Evolutionary conservation across 306 rosid species (phyloP).

Genomic region (Gillenia trifoliata): DNA sequence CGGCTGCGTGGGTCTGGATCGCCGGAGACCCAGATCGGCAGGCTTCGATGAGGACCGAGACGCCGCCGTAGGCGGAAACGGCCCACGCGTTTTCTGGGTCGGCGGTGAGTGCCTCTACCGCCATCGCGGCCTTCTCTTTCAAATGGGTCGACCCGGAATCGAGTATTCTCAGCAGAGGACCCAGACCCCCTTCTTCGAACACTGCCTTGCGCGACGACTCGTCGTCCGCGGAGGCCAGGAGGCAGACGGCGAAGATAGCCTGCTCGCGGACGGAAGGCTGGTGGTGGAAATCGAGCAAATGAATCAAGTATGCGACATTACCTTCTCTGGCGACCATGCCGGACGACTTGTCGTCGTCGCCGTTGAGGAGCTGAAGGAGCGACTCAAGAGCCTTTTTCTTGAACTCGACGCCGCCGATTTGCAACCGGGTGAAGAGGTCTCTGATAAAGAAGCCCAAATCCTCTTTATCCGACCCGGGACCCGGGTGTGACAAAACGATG

Average conservation of each 20-base stretch:
- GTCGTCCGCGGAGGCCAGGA: constrained; percentile 37
- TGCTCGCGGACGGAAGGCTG: constrained; percentile 37
- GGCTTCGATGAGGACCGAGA: constrained; percentile 36
- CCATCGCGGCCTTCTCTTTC: constrained; percentile 44
- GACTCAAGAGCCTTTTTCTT: constrained; percentile 53
- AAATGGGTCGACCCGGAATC: constrained; percentile 34
- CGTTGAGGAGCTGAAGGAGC: constrained; percentile 39
- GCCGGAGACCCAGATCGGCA: constrained; percentile 47
- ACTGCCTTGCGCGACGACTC: constrained; percentile 38
- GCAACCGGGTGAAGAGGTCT: constrained; percentile 51
- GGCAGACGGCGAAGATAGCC: constrained; percentile 33
- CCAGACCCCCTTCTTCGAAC: constrained; percentile 53
- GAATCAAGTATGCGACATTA: constrained; percentile 37
- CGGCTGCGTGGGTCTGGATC: constrained; percentile 35
- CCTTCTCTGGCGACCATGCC: constrained; percentile 34
- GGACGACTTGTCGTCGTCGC: constrained; percentile 33
- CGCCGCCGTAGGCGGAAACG: constrained; percentile 49
- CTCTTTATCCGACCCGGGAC: constrained; percentile 33
- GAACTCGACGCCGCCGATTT: constrained; percentile 54
- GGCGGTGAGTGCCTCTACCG: constrained; percentile 43
- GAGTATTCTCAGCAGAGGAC: constrained; percentile 38
- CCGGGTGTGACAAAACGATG: constrained; percentile 47
- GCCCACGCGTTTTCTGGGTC: constrained; percentile 60
- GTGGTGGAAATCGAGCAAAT: constrained; percentile 39
- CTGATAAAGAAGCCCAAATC: constrained; percentile 38